phyloP scores from a whole-genome alignment of 352 stramenopile species.

The Globisporangium rhizosaccharum region DNA sequence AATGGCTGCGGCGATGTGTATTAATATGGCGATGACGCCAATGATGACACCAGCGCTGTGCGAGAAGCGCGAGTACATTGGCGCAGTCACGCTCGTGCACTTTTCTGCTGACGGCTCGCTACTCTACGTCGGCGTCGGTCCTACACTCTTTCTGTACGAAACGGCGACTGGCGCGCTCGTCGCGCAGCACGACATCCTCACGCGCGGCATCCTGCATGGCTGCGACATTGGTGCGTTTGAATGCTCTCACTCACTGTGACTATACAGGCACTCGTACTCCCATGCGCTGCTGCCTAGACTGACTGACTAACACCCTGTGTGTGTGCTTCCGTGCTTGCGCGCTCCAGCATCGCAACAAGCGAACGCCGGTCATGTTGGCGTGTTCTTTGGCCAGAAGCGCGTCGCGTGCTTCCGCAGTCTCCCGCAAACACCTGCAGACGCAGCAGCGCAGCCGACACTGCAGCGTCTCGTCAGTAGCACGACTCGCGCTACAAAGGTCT shows the following conservation, averaged over 20 bases:
- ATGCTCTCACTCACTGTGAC: too few species aligned
- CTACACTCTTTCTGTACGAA: conserved; percentile 63
- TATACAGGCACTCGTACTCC: too few species aligned
- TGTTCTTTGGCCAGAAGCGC: conserved; percentile 82
- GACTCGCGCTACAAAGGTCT: conserved; percentile 32
- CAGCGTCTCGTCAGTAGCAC: conserved; percentile 21
- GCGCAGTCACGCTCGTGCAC: conserved; percentile 75
- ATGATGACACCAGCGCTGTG: conserved; percentile 6
- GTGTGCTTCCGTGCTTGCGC: not conserved
- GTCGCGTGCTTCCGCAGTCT: conserved; percentile 49
- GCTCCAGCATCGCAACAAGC: not conserved
- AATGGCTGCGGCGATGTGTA: not conserved
- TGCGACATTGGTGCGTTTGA: conserved; percentile 40
- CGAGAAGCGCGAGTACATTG: conserved; percentile 70
- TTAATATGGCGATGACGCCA: not conserved
- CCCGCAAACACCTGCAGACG: conserved; percentile 28
- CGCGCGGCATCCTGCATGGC: conserved; percentile 69
- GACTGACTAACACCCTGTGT: not conserved
- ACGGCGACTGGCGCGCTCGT: conserved; percentile 39
- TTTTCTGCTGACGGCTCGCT: conserved; percentile 68
- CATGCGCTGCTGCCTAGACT: not conserved
- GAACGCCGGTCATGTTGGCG: conserved; percentile 19
- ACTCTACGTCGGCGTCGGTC: conserved; percentile 68
- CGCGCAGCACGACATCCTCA: conserved; percentile 37
- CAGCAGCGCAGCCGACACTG: conserved; percentile 15